Base-by-base conservation (phyloP, 805 yeast species). In the Sungouiella thailandica region DNA sequence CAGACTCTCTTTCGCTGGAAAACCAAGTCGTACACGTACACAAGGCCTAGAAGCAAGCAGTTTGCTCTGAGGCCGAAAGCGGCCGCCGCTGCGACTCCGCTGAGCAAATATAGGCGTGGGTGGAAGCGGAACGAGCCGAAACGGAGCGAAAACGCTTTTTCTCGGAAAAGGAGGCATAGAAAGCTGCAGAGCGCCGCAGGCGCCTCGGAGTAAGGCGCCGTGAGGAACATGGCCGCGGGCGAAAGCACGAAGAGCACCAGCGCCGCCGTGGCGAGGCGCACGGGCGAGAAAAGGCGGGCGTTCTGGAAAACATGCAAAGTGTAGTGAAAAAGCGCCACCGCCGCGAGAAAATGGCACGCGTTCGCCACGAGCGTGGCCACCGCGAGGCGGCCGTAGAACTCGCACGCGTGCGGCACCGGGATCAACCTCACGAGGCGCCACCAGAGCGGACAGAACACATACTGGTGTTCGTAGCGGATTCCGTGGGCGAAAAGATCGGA, bases 371-470 rank as follows among this genome's bases (percentile, higher is more conserved):
- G 10, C 1, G 80, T 53, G 1, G 79, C 47, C 26, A 31, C 29
- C 2, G 39, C n/a, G 19, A 46, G 38, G 8, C 46, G 35, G 4
- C 31, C 29, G 33, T 46, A 44, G 25, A 46, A 46, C 7, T 38
- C 34, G 16, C 29, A 27, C 7, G 22, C 22, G 8, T 19, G 8
- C 7, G 22, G 22, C 3, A 27, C 40, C 3, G 41, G 47, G 10
- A 41, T 10, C n/a, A 23, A 42, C 28, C 45, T 52, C 3, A 82
- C 57, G 3, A 79, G 29, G 16, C 74, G 51, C 64, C 81, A 70
- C 95, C 96, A 90, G 2, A 76, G 50, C 8, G 83, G 83, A 17
- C 94, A 78, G 53, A 86, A 90, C 4, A 94, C 97, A 70, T 76
- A 83, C 58, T 88, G 95, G 55, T 90, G 96, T 57, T 90, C 97